Base-by-base conservation (phyloP, 2,329 filamentous ascomycete genomes). In the Cercospora sesami region DNA sequence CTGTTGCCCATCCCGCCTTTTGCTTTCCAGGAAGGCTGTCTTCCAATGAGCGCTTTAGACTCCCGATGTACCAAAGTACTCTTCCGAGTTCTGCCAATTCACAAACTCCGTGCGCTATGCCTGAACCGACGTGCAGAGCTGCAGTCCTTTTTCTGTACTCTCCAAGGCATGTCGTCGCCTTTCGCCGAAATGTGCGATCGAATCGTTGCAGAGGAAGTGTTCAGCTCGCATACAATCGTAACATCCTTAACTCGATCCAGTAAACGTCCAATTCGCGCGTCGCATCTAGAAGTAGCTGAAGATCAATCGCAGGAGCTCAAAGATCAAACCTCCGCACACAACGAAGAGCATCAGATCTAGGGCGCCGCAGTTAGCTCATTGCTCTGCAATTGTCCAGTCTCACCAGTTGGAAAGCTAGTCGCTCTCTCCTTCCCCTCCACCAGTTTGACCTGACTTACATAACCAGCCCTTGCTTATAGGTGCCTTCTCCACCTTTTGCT, bases 271-370 rank as follows among this genome's bases (percentile, higher is more conserved):
- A 4, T 3, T 59, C 8, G 30, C n/a, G 30, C 1, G 4, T 12
- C 55, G 30, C 30, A 9, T 14, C 9, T 45, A 64, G 23, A 64
- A 64, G 62, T 64, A 64, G 42, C 64, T 66, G 69, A 83, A 81
- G 70, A 84, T 81, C 67, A 84, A 74, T 69, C 83, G 80, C 21
- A 88, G 70, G 10, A 88, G 75, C 75, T 89, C 87, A 72, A 89
- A 85, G 45, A 88, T 73, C 21, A 89, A 74, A 26, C 87, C 87
- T 48, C 87, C 88, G 75, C 85, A 85, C 59, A 90, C 82, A 64
- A 89, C 85, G 77, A 90, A 90, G n/a, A 84, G 83, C 63, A 90
- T 83, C 36, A 89, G 68, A 60, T 85, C 87, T 89, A 68, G 8
- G 23, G 3, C 23, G 21, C 4, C 23, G 2, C 23, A 31, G 31